Evolutionary conservation across 352 stramenopile genomes (phyloP), one percentile per base, ranked within the genome.

Genomic region (Pythium aphanidermatum): DNA sequence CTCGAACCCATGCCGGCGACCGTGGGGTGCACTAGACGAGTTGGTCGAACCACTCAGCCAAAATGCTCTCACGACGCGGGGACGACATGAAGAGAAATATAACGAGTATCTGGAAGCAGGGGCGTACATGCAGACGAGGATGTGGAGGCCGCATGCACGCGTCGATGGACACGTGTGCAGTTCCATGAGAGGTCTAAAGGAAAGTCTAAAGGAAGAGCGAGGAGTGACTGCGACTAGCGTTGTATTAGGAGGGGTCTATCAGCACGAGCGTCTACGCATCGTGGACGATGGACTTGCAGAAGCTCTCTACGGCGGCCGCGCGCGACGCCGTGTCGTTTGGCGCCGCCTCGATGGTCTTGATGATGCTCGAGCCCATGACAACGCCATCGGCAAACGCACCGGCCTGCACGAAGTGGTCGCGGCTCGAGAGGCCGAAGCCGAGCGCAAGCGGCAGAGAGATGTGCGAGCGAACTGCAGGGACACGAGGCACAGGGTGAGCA

Each of bases 341-440:
- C 21, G 78, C 60, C 20, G 72, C 70, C 43, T 91, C 79, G 36
- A 93, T 93, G 41, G 90, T 61, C 51, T 93, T 88, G 60, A 89
- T 83, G 52, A 93, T 74, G 58, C 83, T 88, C 26, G 82, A 94
- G 44, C 85, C 83, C 60, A 96, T 95, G 51, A 96, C 83, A 30
- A 91, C 78, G 29, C 83, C 85, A 37, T 97, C 94, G 10, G 94
- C 92, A 20, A 98, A 73, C 28, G 80, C 74, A 39, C 92, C 84
- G 1, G 97, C 95, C 68, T 96, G 82, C 16, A 84, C 33, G 34
- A 93, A 91, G 58, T 97, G 90, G 43, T 97, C 65, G 23, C 89
- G 87, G 31, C 74, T 97, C 26, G 91, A 98, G 33, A 99, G 92
- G 20, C 96, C 96, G 65, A 99, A 99, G 40, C 96, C 96, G 11